A percentile compares a stretch with the other conserved stretches of the same genome.
These are phyloP conservation scores for Bipolaris bicolor DNA, from an alignment of 2,329 filamentous ascomycete species.

Conservation along the genomic window DNA sequence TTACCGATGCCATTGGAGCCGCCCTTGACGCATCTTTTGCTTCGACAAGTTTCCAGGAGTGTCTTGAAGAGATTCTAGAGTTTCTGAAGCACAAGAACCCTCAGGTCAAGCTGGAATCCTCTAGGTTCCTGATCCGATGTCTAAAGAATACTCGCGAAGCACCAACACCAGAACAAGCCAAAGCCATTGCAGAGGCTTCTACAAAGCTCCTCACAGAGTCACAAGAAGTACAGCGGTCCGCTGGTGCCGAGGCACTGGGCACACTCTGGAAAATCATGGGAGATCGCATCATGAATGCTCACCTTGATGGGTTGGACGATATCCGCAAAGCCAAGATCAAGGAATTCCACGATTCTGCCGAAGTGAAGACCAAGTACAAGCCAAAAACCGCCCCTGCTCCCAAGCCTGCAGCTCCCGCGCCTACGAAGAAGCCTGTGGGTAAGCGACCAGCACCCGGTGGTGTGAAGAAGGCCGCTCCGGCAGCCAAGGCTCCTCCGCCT, in stretches of 20 bases:
- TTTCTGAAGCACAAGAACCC: conserved; percentile 94
- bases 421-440: conserved; percentile 51
- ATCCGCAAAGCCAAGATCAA: conserved; percentile 96
- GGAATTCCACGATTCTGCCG: conserved; percentile 81
- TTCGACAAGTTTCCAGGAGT: conserved; percentile 77
- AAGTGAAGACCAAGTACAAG: conserved; percentile 89
- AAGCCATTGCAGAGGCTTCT: conserved; percentile 81
- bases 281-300: conserved; percentile 91
- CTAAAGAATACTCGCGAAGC: conserved; percentile 82
- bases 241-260: conserved; percentile 89
- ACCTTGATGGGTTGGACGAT: conserved; percentile 89
- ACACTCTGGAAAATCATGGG: conserved; percentile 99
- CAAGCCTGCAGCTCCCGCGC: conserved; percentile 59
- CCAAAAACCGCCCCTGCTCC: conserved; percentile 75
- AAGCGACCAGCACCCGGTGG: conserved; percentile 60
- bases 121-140: conserved; percentile 90
- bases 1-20: conserved; percentile 84
- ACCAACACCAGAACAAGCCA: conserved; percentile 82
- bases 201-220: conserved; percentile 93
- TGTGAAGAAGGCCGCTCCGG: conserved; percentile 58
- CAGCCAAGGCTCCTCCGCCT: conserved; percentile 46
- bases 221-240: conserved; percentile 81
- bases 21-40: conserved; percentile 77
- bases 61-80: conserved; percentile 86
- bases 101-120: conserved; percentile 93